Base-by-base conservation (phyloP, 129 eudicot species). In the Dittrichia graveolens region DNA sequence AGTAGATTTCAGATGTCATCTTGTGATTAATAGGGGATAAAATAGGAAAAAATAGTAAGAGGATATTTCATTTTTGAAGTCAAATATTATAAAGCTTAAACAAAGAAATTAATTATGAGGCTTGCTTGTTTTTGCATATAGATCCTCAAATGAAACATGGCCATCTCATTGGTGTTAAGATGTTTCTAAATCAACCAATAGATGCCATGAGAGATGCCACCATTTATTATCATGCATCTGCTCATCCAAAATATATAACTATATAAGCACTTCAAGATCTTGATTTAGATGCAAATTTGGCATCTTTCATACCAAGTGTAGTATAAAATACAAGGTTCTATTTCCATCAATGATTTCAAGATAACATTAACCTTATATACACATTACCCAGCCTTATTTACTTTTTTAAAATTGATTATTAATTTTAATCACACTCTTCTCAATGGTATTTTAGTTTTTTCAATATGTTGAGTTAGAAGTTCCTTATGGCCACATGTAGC, bases 71-170 rank as follows among this genome's bases (percentile, higher is more conserved):
- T n/a, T n/a, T n/a, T n/a, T n/a, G n/a, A n/a, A n/a, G n/a, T n/a
- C n/a, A n/a, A n/a, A n/a, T n/a, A n/a, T n/a, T n/a, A n/a, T n/a
- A n/a, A n/a, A n/a, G n/a, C n/a, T n/a, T n/a, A n/a, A n/a, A n/a
- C n/a, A n/a, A n/a, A n/a, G n/a, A n/a, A n/a, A n/a, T n/a, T n/a
- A n/a, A n/a, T n/a, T n/a, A n/a, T n/a, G n/a, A n/a, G n/a, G n/a
- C n/a, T n/a, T n/a, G n/a, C n/a, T n/a, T n/a, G n/a, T n/a, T n/a
- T n/a, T n/a, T n/a, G n/a, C n/a, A n/a, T 58, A 58, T 48, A 69
- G 69, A 67, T 76, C 63, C 56, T 69, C 49, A 77, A 45, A 39
- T 77, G 71, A 50, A 46, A 69, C 81, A 77, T 77, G 81, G 76
- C 65, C 75, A 77, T 76, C 69, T 76, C 81, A 77, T 61, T 48